These are phyloP conservation scores for Chytriomyces sp. DNA, from an alignment of 192 early-diverging fungal species.

Conservation along the genomic window DNA sequence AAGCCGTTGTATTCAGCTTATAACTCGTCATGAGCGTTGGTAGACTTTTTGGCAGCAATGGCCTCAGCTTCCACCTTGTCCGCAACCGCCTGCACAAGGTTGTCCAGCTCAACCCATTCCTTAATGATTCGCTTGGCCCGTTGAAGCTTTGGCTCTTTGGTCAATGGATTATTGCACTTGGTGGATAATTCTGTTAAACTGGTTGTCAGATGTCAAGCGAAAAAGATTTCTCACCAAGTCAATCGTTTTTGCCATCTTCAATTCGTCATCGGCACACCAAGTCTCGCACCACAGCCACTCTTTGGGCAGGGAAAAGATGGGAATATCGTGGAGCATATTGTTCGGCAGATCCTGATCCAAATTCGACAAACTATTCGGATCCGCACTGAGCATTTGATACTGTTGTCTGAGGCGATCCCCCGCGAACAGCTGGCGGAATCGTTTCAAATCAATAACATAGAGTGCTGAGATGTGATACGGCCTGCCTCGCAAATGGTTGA, in stretches of 20 bases:
- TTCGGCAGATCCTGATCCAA: slow-evolving; percentile 99
- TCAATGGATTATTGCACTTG: slow-evolving; percentile 97
- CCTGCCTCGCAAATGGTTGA: slow-evolving; percentile 79
- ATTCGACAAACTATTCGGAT: slow-evolving; percentile 89
- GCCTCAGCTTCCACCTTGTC: slow-evolving; percentile 21
- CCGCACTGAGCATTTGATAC: slow-evolving; percentile 89
- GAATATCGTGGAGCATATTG: slow-evolving; percentile 90
- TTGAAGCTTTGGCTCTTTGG: slow-evolving; percentile 97
- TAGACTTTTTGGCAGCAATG: no score
- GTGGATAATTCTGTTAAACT: not conserved
- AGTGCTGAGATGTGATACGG: slow-evolving; percentile 96
- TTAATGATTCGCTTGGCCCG: slow-evolving; percentile 89
- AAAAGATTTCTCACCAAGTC: slow-evolving; percentile 74
- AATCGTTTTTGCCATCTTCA: slow-evolving; percentile 92
- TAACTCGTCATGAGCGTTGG: no score
- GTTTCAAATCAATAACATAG: slow-evolving; percentile 92
- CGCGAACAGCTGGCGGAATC: slow-evolving; percentile 91
- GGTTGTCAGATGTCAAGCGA: not conserved
- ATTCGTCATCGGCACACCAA: slow-evolving; percentile 89
- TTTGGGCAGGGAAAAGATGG: slow-evolving; percentile 90
- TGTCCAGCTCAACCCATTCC: slow-evolving; percentile 92
- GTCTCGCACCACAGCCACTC: slow-evolving; percentile 99
- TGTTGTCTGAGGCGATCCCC: slow-evolving; percentile 91
- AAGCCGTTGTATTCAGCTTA: no score
- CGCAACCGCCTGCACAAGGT: slow-evolving; percentile 52